These are phyloP conservation scores for Taphrina sp. DNA, from an alignment of 1,139 yeast genomes.

Conservation along the genomic window DNA sequence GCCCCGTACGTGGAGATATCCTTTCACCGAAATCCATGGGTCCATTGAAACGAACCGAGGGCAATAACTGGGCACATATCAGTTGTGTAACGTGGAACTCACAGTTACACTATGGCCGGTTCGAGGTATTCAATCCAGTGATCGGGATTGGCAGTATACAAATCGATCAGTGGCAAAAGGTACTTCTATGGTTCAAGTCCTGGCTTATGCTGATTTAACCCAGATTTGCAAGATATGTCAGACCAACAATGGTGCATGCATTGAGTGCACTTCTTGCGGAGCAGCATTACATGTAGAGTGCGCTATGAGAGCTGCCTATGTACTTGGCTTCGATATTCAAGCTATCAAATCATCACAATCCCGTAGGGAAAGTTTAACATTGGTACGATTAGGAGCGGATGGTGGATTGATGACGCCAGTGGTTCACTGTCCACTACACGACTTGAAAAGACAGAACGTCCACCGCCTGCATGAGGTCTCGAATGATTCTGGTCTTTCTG, in stretches of 20 bases:
- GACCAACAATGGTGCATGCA: constrained; percentile 48
- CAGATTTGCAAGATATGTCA: constrained; percentile 49
- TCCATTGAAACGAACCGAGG: constrained; percentile 66
- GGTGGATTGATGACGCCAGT: constrained; percentile 43
- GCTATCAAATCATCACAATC: constrained; percentile 37
- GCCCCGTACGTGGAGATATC: constrained; percentile 48
- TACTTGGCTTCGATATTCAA: constrained; percentile 36
- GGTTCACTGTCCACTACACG: constrained; percentile 42
- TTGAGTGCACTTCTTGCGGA: constrained; percentile 50
- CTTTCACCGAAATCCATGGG: constrained; percentile 52
- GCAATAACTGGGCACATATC: constrained; percentile 79
- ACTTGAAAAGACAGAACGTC: constrained; percentile 33
- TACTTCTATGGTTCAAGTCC: background rate
- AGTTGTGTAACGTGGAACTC: constrained; percentile 64
- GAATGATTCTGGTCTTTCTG: constrained; percentile 8
- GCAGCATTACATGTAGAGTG: constrained; percentile 35
- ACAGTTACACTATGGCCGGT: constrained; percentile 49
- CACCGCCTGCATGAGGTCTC: constrained; percentile 26
- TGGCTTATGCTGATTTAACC: too few species aligned
- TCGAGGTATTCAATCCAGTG: constrained; percentile 51
- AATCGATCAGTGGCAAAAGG: constrained; percentile 39
- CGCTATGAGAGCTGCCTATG: constrained; percentile 22
- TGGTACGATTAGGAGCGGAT: constrained; percentile 47
- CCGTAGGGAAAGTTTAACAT: constrained; percentile 38
- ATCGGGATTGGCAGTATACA: constrained; percentile 42